These are phyloP conservation scores for Cucurbita pepo DNA, from an alignment of 306 rosid species.

Conservation along the genomic window DNA sequence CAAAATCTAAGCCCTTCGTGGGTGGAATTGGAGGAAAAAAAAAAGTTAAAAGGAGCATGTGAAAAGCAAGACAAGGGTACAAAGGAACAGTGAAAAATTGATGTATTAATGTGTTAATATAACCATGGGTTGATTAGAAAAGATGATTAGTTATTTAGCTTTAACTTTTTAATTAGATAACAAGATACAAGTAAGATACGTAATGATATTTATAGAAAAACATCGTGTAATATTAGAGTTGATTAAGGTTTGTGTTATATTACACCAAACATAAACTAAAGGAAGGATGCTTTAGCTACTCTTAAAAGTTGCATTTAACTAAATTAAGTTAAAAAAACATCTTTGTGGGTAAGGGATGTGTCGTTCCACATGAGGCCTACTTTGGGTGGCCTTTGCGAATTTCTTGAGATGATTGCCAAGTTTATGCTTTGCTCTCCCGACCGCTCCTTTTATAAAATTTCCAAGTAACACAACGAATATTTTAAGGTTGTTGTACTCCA, in stretches of 20 bases:
- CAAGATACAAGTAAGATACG: not conserved
- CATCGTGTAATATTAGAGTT: too few species aligned
- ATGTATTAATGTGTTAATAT: too few species aligned
- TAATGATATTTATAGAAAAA: not conserved
- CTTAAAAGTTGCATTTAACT: not conserved
- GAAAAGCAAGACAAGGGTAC: not conserved
- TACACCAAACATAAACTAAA: not conserved
- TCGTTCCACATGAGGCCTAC: slow-evolving; percentile 4
- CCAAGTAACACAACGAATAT: not conserved
- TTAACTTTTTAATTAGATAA: not conserved
- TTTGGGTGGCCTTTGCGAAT: not conserved
- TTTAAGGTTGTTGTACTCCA: not conserved
- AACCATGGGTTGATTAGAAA: not conserved
- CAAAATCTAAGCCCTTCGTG: not conserved
- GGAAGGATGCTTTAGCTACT: not conserved
- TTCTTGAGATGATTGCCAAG: not conserved
- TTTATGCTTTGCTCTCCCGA: not conserved
- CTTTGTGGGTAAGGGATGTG: not conserved
- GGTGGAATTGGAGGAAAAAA: not conserved
- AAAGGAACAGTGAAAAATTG: not conserved
- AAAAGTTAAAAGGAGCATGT: not conserved
- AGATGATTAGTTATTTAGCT: not conserved
- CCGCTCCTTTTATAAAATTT: not conserved
- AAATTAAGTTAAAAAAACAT: not conserved
- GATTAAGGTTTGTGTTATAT: not conserved